Base-by-base conservation (phyloP, 2,329 filamentous ascomycete species). In the Thelonectria rubi region DNA sequence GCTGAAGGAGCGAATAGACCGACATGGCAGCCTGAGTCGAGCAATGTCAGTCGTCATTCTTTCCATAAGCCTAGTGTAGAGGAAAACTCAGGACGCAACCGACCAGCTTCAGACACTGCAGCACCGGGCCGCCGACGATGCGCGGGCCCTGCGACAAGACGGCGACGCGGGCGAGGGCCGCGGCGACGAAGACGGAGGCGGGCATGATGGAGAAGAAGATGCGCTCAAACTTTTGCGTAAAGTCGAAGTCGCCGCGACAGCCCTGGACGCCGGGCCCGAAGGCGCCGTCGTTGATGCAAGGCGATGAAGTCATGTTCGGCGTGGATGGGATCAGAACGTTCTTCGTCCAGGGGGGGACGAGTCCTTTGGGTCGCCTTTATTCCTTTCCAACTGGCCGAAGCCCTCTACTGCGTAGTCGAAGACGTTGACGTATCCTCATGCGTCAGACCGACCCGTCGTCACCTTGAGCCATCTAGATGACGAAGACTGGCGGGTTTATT, bases 191-290 rank as follows among this genome's bases (percentile, higher is more conserved):
- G 0, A 81, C 54, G 1, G 75, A 65, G 0, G 77, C 70, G 0
- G 82, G 82, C 3, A 80, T 68, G 9, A 83, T 74, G 1, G 77
- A 75, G n/a, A 84, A 74, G 51, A 84, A 75, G 4, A 82, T 73
- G 18, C 79, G 74, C 67, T 84, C 82, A 55, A 85, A 84, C 26
- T 75, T 76, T 51, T 84, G 70, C 1, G 82, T 84, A 58, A 84
- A 83, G 66, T 84, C 82, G 56, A 84, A 84, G 59, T 81, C 77
- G 52, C 73, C 77, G 10, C 81, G 79, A 57, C 82, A 84, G 20
- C 79, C 80, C 10, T 65, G 65, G n/a, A 84, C 79, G 7, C 69
- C 65, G 0, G 82, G 82, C 3, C 82, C 81, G 18, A 83, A 75
- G 20, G 75, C 67, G 43, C 69, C 67, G 60, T 82, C 80, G 65